phyloP scores from a whole-genome alignment of 345 rosid species.

The Pelargonium nanum region DNA sequence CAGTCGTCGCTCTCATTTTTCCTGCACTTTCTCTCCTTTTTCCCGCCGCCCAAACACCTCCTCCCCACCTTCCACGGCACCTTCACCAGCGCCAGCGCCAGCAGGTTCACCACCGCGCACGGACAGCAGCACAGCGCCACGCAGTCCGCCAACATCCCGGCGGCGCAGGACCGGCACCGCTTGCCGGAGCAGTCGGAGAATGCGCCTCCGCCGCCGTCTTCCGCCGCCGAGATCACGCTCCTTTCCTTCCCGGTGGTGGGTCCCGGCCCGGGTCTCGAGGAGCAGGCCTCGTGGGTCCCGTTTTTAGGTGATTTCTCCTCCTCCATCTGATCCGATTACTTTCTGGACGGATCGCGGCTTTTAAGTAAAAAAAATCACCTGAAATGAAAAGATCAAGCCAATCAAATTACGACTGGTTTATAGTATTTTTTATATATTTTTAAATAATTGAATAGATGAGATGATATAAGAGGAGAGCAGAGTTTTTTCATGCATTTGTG shows the following conservation, averaged over 20 bases:
- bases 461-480: no score
- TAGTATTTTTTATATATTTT: no score
- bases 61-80: constrained; percentile 60
- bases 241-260: no score
- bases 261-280: constrained; percentile 8
- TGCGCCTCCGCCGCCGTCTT: background rate
- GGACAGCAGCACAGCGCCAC: constrained; percentile 90
- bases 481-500: background rate
- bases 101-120: constrained; percentile 54
- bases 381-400: background rate
- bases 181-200: constrained; percentile 35
- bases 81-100: constrained; percentile 56
- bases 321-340: constrained; percentile 21
- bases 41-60: constrained; percentile 37
- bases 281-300: constrained; percentile 13
- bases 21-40: constrained; percentile 19
- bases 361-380: background rate
- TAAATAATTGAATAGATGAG: background rate
- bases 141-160: constrained; percentile 63
- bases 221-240: background rate
- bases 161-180: constrained; percentile 62
- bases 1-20: constrained; percentile 19
- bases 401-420: no score
- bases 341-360: background rate
- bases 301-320: constrained; percentile 30